Evolutionary conservation across 2,329 filamentous ascomycete genomes (phyloP), one percentile per base, ranked within the genome.

Genomic region (Rhinocladiella similis): DNA sequence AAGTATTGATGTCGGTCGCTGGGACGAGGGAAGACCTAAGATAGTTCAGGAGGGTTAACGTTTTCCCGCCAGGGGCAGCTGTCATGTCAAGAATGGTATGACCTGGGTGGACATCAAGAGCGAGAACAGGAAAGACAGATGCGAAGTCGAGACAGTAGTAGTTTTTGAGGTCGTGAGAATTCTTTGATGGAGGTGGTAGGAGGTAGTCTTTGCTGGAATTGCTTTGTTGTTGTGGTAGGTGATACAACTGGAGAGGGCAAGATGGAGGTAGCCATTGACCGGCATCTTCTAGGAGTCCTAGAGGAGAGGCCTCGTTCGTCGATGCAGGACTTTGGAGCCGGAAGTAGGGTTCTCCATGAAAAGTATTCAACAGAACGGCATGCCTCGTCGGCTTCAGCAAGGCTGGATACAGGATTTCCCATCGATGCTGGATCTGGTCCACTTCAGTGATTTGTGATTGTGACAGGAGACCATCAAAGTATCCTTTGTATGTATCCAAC

Each of bases 1-100:
- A 16, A n/a, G 38, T 9, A 19, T 5, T 41, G 38, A 7, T 41
- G 38, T 12, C 18, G 10, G n/a, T 16, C 6, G 14, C n/a, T 41
- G 38, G n/a, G n/a, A 41, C n/a, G 14, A 41, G 38, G n/a, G 22
- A 39, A 16, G 41, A n/a, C 12, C 29, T 29, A 9, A 45, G 33
- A 16, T 46, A 25, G 35, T 59, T 53, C 18, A 53, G 41, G 19
- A 59, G 48, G 4, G 41, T 53, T 18, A 59, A 22, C 2, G 52
- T 52, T 29, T 59, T 59, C 16, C 56, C 56, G 10, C 56, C 56
- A 12, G 56, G 56, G 4, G 56, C 56, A 6, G 56, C 52, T 22
- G 52, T 56, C 16, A 59, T 36, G 42, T 59, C 56, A n/a, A 59
- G 53, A 4, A 59, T 53, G 22, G 22, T 42, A 20, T 59, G 46